Evolutionary conservation across 306 rosid genomes (phyloP).

Genomic region (Cyamopsis tetragonoloba): DNA sequence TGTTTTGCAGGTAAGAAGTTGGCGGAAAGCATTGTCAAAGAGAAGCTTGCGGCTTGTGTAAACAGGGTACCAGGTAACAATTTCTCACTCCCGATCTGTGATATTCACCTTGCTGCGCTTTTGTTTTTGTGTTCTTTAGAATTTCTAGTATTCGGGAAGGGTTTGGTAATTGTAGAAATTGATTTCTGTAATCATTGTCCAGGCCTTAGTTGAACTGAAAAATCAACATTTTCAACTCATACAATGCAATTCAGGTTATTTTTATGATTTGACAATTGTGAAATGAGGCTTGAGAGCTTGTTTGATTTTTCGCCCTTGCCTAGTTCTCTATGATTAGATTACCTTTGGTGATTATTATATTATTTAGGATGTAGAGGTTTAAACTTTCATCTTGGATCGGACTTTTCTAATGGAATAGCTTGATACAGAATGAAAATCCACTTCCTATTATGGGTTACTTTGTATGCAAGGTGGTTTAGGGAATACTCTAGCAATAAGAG

Average conservation of each 20-base stretch:
- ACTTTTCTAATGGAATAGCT: neutral
- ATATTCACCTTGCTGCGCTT: neutral
- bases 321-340: neutral
- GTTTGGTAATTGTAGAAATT: neutral
- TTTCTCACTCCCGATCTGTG: neutral
- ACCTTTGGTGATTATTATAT: neutral
- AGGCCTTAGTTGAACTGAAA: neutral
- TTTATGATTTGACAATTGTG: no score
- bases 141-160: neutral
- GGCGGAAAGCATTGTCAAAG: conserved; percentile 80
- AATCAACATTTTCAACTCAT: neutral
- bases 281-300: no score
- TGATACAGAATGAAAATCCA: neutral
- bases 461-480: neutral
- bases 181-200: neutral
- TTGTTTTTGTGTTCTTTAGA: neutral
- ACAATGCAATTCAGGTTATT: neutral
- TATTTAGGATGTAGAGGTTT: neutral
- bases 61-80: conserved; percentile 77
- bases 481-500: neutral
- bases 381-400: neutral
- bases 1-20: conserved; percentile 71
- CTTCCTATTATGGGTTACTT: neutral
- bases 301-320: neutral
- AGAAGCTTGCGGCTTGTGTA: conserved; percentile 96